Conservation (phyloP, 768 basidiomycete genomes). For the Lactarius psammicola region DNA sequence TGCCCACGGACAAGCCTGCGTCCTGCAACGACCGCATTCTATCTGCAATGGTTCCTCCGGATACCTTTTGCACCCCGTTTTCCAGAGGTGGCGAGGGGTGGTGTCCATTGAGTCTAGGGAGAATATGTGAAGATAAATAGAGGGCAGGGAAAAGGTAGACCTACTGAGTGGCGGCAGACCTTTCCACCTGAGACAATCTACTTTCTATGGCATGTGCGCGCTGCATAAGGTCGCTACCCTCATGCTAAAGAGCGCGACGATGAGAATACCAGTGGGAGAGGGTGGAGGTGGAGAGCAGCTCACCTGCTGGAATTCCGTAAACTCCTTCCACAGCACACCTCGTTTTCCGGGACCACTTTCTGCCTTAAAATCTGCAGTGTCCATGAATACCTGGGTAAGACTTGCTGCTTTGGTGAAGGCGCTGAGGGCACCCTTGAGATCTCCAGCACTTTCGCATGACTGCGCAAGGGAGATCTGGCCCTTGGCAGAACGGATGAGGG, state of each 20-base stretch:
- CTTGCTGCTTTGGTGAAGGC: constrained; percentile 61
- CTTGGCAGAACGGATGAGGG: constrained; percentile 63
- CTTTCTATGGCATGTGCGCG: constrained; percentile 48
- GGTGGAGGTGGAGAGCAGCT: constrained; percentile 28
- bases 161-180: constrained; percentile 36
- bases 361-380: constrained; percentile 53
- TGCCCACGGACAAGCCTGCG: constrained; percentile 58
- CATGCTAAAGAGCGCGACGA: constrained; percentile 33
- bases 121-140: constrained; percentile 18
- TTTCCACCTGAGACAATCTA: constrained; percentile 48
- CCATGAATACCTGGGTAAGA: constrained; percentile 57
- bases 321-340: constrained; percentile 60
- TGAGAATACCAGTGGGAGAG: background rate
- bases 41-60: constrained; percentile 76
- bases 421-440: constrained; percentile 59
- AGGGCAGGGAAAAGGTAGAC: constrained; percentile 18
- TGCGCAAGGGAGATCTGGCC: constrained; percentile 54
- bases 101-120: constrained; percentile 24
- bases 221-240: constrained; percentile 40
- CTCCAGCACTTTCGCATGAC: constrained; percentile 52
- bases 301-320: constrained; percentile 65
- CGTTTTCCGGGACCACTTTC: constrained; percentile 50
- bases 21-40: constrained; percentile 72
- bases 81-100: constrained; percentile 18
- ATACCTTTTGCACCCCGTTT: constrained; percentile 34